Evolutionary conservation across 768 basidiomycete genomes (phyloP).

Genomic region (Plicaturopsis crispa): DNA sequence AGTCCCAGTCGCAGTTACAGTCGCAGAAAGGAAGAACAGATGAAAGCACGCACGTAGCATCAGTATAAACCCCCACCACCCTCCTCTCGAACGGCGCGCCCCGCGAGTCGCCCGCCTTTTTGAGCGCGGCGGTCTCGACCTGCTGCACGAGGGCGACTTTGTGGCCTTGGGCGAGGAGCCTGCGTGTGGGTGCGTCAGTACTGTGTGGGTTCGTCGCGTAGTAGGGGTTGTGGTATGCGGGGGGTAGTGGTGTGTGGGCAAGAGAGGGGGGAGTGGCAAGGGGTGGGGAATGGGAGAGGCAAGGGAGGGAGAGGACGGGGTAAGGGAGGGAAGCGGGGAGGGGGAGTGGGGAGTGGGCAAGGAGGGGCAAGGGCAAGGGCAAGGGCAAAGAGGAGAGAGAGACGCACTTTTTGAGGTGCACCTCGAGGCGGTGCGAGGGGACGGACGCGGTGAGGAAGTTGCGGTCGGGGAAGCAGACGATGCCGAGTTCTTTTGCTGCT

Average conservation of each 20-base stretch:
- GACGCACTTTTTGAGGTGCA: slow-evolving; percentile 72
- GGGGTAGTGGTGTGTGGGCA: no score
- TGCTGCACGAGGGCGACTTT: slow-evolving; percentile 83
- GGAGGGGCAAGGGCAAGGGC: neutral
- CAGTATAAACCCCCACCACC: slow-evolving; percentile 76
- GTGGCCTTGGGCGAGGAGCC: slow-evolving; percentile 70
- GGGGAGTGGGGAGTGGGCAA: no score
- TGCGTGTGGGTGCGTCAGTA: slow-evolving; percentile 12
- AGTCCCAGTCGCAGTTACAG: no score
- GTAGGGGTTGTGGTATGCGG: no score
- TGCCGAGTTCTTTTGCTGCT: slow-evolving; percentile 71
- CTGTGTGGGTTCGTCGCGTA: no score
- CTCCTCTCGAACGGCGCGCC: slow-evolving; percentile 68
- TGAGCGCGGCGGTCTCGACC: slow-evolving; percentile 82
- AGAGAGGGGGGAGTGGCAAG: no score
- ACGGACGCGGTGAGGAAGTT: slow-evolving; percentile 75
- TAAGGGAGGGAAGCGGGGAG: no score
- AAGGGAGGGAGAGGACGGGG: no score
- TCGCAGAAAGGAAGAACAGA: no score
- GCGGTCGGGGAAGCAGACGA: slow-evolving; percentile 62
- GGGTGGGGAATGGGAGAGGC: no score
- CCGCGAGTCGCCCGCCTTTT: slow-evolving; percentile 72
- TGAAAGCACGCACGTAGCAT: slow-evolving; percentile 62
- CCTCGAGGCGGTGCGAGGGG: slow-evolving; percentile 56
- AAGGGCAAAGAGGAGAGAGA: slow-evolving; percentile 2